phyloP scores from a whole-genome alignment of 2,329 filamentous ascomycete genomes.

The Phoma herbarum region DNA sequence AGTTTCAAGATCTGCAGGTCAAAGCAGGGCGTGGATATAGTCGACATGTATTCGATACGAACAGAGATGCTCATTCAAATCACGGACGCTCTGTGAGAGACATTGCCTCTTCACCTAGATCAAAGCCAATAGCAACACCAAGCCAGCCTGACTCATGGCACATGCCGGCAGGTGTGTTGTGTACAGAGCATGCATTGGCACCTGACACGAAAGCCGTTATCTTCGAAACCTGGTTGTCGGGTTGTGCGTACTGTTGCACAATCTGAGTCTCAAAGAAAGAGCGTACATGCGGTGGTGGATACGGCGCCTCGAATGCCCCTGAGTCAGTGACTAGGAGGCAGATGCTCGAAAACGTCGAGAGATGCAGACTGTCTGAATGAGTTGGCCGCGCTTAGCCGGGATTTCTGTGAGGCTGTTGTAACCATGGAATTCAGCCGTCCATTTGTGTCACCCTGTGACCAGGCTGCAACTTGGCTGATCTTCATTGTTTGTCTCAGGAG shows the following conservation, averaged over 20 bases:
- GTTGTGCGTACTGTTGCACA: slow-evolving; percentile 41
- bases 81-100: slow-evolving; percentile 11
- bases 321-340: slow-evolving; percentile 13
- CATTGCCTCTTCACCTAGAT: slow-evolving; percentile 20
- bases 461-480: slow-evolving; percentile 21
- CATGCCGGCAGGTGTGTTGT: slow-evolving; percentile 18
- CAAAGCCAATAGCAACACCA: slow-evolving; percentile 20
- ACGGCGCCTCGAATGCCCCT: slow-evolving; percentile 23
- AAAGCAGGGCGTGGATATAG: slow-evolving; percentile 19
- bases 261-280: slow-evolving; percentile 31
- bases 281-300: slow-evolving; percentile 39
- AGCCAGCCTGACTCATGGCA: slow-evolving; percentile 16
- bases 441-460: slow-evolving; percentile 38
- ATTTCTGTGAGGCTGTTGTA: slow-evolving; percentile 19
- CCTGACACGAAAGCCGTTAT: slow-evolving; percentile 45
- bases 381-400: slow-evolving; percentile 13
- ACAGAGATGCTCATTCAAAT: slow-evolving; percentile 11
- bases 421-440: slow-evolving; percentile 24
- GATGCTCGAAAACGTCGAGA: slow-evolving; percentile 15
- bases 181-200: slow-evolving; percentile 42
- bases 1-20: slow-evolving; percentile 36
- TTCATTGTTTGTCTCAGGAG: slow-evolving; percentile 28
- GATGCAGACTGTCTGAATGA: slow-evolving; percentile 10
- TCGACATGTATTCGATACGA: slow-evolving; percentile 1
- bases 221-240: slow-evolving; percentile 47